These are phyloP conservation scores for Alternaria conjuncta DNA, from an alignment of 2,329 filamentous ascomycete genomes.

Conservation along the genomic window DNA sequence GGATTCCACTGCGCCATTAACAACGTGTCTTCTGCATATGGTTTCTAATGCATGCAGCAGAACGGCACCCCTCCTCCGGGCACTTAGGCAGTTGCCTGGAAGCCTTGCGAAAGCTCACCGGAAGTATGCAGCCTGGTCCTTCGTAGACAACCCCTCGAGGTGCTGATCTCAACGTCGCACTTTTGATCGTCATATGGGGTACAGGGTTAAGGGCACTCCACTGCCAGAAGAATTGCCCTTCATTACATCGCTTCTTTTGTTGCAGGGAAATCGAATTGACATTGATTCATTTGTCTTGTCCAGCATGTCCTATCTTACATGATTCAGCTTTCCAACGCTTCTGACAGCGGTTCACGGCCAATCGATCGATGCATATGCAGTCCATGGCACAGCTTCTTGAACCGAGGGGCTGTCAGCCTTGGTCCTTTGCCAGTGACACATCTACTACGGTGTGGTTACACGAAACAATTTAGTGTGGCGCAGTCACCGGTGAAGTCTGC, in stretches of 20 bases:
- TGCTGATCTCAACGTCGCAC: background rate
- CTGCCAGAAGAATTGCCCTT: background rate
- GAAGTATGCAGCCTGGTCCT: background rate
- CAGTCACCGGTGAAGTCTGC: background rate
- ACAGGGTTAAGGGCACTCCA: background rate
- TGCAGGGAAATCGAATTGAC: background rate
- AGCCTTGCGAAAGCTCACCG: background rate
- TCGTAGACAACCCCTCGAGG: background rate
- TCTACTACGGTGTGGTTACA: background rate
- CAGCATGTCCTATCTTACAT: background rate
- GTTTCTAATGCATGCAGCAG: background rate
- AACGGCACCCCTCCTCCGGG: background rate
- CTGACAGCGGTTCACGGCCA: background rate
- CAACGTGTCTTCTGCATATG: background rate
- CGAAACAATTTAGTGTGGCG: background rate
- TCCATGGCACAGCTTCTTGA: background rate
- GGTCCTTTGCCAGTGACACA: background rate
- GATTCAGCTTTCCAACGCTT: background rate
- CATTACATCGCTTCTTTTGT: background rate
- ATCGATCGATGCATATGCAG: background rate
- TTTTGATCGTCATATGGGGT: background rate
- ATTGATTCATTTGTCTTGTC: background rate
- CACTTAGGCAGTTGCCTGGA: background rate
- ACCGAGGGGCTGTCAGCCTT: background rate
- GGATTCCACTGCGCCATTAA: background rate